Base-by-base conservation (phyloP, 2,329 filamentous ascomycete species). In the Colletotrichum scovillei region DNA sequence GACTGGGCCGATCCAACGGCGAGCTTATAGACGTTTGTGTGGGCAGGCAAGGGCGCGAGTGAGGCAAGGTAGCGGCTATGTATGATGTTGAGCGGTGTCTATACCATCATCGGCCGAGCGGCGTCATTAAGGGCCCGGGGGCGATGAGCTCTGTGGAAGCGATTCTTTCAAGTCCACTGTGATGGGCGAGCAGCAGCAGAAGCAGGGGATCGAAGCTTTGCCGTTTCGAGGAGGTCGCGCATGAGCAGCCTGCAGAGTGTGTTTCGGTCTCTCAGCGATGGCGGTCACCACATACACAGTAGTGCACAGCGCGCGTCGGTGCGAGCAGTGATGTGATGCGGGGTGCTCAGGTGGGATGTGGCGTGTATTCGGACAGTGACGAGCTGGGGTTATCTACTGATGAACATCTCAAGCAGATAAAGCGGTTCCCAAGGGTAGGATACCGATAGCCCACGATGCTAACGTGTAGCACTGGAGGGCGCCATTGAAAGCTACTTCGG, bases 181-280 rank as follows among this genome's bases (percentile, higher is more conserved):
- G 19, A 24, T 49, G 52, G 32, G 59, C 16, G 16, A 62, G 35
- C 32, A 68, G 63, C 67, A 52, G 32, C 49, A 67, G 56, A 68
- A 52, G 32, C 49, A 67, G 35, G 28, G 28, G 28, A 22, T 22
- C 35, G 63, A 62, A 55, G 42, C 69, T 42, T 68, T 63, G 35
- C 63, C 69, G 38, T 56, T 71, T 63, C 28, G 57, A 68, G 64
- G 28, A 63, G 49, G 57, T 63, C 56, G 35, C 64, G 69, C 69
- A 72, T 68, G 68, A 62, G 69, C 69, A 57, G 57, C 16, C 64
- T 71, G 63, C 69, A 68, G 22, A 58, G 28, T 67, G 24, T 60
- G 56, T 63, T 35, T 38, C 46, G 46, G 63, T 35, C 9, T 32
- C 56, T 68, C 26, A 58, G 46, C 49, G 46, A 62, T 53, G 57